These are phyloP conservation scores for Helotiales sp. DNA, from an alignment of 2,329 filamentous ascomycete genomes.

Conservation along the genomic window DNA sequence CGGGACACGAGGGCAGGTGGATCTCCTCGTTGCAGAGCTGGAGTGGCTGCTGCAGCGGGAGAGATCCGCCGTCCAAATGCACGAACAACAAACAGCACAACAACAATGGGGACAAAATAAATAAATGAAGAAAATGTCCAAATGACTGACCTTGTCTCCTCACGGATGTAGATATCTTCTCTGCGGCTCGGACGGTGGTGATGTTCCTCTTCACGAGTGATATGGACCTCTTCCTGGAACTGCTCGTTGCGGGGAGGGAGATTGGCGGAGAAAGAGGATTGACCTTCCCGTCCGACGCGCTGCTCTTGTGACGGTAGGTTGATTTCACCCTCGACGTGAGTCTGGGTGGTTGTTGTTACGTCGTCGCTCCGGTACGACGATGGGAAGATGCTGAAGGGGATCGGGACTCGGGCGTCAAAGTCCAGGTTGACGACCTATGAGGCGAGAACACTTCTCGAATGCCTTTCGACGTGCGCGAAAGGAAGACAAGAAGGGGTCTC, in stretches of 20 bases:
- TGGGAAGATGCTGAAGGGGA: conserved; percentile 99
- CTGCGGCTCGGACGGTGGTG: conserved; percentile 73
- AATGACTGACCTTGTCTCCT: conserved; percentile 59
- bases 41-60: conserved; percentile 11
- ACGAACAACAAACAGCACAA: conserved; percentile 12
- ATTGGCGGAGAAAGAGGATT: conserved; percentile 73
- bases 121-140: not conserved
- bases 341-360: conserved; percentile 64
- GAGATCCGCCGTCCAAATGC: conserved; percentile 10
- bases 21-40: conserved; percentile 15
- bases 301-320: conserved; percentile 67
- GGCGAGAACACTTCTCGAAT: conserved; percentile 74
- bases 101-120: conserved; percentile 3
- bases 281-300: conserved; percentile 98
- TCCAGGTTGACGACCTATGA: conserved; percentile 93
- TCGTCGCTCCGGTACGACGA: conserved; percentile 85
- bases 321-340: conserved; percentile 89
- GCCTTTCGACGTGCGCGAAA: conserved; percentile 65
- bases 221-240: conserved; percentile 79
- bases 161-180: conserved; percentile 56
- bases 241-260: conserved; percentile 69
- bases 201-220: conserved; percentile 78
- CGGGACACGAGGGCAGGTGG: conserved; percentile 12
- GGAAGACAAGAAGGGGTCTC: conserved; percentile 72
- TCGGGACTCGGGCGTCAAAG: conserved; percentile 99